Evolutionary conservation across 495 filamentous ascomycete genomes (phyloP), one percentile per base, ranked within the genome.

Genomic region (Achaetomiella virescens): DNA sequence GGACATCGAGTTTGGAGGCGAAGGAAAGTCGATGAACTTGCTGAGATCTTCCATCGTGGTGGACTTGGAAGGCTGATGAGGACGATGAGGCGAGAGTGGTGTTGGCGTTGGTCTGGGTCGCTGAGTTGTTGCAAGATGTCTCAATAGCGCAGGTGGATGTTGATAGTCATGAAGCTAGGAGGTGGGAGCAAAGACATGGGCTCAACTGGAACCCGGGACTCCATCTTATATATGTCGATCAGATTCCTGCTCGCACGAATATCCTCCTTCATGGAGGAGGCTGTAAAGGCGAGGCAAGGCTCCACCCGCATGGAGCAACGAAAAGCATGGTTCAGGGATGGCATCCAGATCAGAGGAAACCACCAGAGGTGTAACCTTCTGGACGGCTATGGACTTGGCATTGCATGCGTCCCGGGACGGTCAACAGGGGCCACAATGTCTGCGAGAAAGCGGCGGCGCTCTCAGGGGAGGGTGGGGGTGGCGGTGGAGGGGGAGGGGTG

Each of bases 1-100:
- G 41, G 63, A 63, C 48, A 71, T 52, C 2, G 66, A 64, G 50
- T 63, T 64, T 18, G 66, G 57, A 20, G 72, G 70, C 25, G 73
- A 73, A 21, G 68, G 59, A n/a, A 73, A 45, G 53, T 70, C 63
- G 46, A 63, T 29, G 12, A 61, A 42, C 51, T 50, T 54, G 56
- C 61, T 62, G 51, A 68, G 58, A 25, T 63, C 64, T 20, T 68
- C 71, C 70, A 75, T 69, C 44, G 43, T 20, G 38, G 17, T 48
- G 25, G 27, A 43, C 12, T 10, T 24, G 15, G 14, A 43, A 49
- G 48, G 24, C 31, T 51, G 37, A 25, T 41, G 35, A 14, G 35
- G 45, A 17, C 15, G 22, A 22, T 29, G 35, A 48, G 22, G 38
- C 27, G n/a, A n/a, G n/a, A n/a, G n/a, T 14, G 35, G n/a, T 12